Evolutionary conservation across 805 yeast species (phyloP), one percentile per base, ranked within the genome.

Genomic region (Ogataea kodamae): DNA sequence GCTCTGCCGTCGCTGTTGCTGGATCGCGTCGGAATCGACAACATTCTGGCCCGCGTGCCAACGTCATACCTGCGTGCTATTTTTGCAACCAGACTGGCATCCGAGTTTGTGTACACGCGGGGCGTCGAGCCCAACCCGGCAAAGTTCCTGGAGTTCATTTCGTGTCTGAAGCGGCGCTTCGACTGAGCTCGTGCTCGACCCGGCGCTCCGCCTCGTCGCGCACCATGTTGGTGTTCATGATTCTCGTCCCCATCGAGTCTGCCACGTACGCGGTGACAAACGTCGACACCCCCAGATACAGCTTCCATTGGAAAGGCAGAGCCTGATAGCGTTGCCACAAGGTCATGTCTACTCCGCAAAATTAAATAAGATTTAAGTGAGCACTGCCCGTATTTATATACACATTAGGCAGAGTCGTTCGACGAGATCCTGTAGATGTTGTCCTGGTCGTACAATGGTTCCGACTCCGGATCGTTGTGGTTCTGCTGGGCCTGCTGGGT

Each of bases 61-160:
- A 84, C 73, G 38, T 74, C 94, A 33, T 92, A 90, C 59, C 68
- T 90, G 57, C 80, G 78, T 54, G 95, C 96, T 3, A 75, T 90
- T 48, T 84, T 90, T 54, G 94, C 95, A 27, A 81, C 92, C 21
- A 81, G 77, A 54, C 68, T 88, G 50, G 88, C 95, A 8, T 82
- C 95, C 28, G 71, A 81, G 28, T 88, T 83, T 60, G 94, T 88
- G 35, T 88, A 88, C 62, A 69, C 82, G 17, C 71, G 80, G 53
- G 96, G 96, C 36, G 68, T 78, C 39, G 85, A 76, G 42, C 77
- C 90, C 28, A 85, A 86, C 59, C 94, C 85, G 18, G 86, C 86
- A 34, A 77, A 70, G 48, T 81, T 81, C 61, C 71, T 81, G 57
- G 87, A 79, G 52, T 81, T 72, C 51, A 76, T 80, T 42, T 74